Percentiles rank a stretch among this genome's conserved stretches.
These are phyloP conservation scores for Boeremia exigua DNA, from an alignment of 2,329 filamentous ascomycete genomes.

Conservation along the genomic window DNA sequence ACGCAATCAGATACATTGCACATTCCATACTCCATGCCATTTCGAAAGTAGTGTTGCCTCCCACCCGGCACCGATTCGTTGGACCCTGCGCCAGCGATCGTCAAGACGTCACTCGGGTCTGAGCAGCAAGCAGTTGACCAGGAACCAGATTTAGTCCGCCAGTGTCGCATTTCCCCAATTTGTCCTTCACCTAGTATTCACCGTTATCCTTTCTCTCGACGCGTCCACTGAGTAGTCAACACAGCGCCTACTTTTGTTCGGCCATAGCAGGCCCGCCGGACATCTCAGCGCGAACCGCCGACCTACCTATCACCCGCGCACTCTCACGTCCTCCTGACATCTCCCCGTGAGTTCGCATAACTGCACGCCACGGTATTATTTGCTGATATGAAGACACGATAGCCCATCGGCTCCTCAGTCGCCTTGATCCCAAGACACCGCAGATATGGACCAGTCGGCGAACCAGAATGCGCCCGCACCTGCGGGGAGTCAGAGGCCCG, in stretches of 20 bases:
- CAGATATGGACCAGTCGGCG: slow-evolving; percentile 29
- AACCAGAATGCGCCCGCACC: slow-evolving; percentile 15
- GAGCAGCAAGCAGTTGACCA: slow-evolving; percentile 23
- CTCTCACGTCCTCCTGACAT: slow-evolving; percentile 18
- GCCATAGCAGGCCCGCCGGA: slow-evolving; percentile 24
- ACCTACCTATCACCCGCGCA: slow-evolving; percentile 17
- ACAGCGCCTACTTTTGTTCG: slow-evolving; percentile 18
- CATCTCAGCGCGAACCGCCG: slow-evolving; percentile 34
- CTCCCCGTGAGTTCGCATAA: slow-evolving; percentile 22
- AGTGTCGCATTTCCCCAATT: slow-evolving; percentile 13
- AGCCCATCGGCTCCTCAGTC: slow-evolving; percentile 4
- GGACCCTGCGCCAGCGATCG: slow-evolving; percentile 30
- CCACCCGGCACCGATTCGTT: slow-evolving; percentile 19
- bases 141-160: slow-evolving; percentile 28
- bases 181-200: not conserved
- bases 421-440: slow-evolving; percentile 4
- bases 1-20: not conserved
- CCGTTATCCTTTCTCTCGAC: not conserved
- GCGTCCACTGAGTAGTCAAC: not conserved
- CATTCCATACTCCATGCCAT: not conserved
- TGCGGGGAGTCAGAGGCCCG: slow-evolving; percentile 24
- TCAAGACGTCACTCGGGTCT: slow-evolving; percentile 8
- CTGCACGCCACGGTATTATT: not conserved
- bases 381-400: slow-evolving; percentile 12
- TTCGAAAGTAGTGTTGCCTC: not conserved